Evolutionary conservation across 163 green algal genomes (phyloP).

Genomic region (Scenedesmus sp.): DNA sequence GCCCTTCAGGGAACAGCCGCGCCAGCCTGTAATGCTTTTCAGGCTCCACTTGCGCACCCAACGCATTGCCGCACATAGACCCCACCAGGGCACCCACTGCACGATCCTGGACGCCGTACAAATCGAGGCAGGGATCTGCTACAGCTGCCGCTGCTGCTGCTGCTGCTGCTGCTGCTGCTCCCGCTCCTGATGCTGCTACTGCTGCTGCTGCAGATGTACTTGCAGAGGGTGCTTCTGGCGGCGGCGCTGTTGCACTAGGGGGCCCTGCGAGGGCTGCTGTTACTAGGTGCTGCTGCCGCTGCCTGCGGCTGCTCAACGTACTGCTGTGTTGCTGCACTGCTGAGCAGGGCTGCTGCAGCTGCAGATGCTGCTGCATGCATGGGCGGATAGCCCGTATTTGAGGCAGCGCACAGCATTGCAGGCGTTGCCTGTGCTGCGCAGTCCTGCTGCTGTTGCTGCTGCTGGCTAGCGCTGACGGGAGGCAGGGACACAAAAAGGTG

Average conservation of each 20-base stretch:
- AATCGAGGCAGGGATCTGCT: constrained; percentile 8
- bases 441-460: neutral
- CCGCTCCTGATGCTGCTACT: constrained; percentile 9
- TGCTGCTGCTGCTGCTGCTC: neutral
- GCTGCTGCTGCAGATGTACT: constrained; percentile 7
- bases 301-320: neutral
- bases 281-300: neutral
- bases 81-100: constrained; percentile 29
- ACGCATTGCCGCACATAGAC: constrained; percentile 43
- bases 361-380: neutral
- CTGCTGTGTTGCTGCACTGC: neutral
- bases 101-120: neutral
- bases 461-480: neutral
- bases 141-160: neutral
- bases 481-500: neutral
- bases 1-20: constrained; percentile 44
- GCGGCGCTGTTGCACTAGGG: neutral
- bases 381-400: neutral
- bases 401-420: neutral
- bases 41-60: constrained; percentile 46
- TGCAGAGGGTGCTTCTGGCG: neutral
- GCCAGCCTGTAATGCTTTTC: constrained; percentile 41
- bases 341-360: neutral
- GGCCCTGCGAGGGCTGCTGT: neutral
- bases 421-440: neutral